Evolutionary conservation across 208 protist species (phyloP), one percentile per base, ranked within the genome.

Genomic region (Leishmania turanica): DNA sequence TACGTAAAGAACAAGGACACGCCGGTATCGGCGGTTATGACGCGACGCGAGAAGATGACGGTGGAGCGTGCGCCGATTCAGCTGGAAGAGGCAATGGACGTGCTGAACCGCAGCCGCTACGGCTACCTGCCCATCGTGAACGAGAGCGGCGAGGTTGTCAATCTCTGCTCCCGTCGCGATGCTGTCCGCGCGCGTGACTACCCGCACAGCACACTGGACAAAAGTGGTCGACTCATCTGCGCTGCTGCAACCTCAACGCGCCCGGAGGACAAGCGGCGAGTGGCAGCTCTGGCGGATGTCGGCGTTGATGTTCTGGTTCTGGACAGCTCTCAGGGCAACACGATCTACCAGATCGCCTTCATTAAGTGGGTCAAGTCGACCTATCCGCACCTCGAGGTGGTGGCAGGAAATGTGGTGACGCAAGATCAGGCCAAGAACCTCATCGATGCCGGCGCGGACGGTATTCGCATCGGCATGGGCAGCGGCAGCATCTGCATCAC

Each of bases 401-500:
- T 99, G 21, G 98, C 92, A 3, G 99, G 99, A 49, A 99, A 99
- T 85, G 97, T 99, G 7, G 99, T 99, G 71, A 99, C 99, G 37
- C 91, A 94, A 64, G 91, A 93, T 65, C 98, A 99, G 91, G 98
- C 98, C 11, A 95, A 99, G 90, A 96, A 99, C 83, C 90, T 99
- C 15, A 99, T 99, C 71, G 94, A 98, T 78, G 98, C 98, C 45
- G 99, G 99, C 58, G 98, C 97, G 17, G 99, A 99, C 84, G 97
- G 86, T 45, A 92, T 99, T 21, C 97, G 98, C 80, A 97, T 99
- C 45, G 99, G 99, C 62, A 99, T 99, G 98, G 99, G 99, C 80
- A 96, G 94, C 54, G 99, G 99, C 40, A 99, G 97, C 80, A 99
- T 99, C 88, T 99, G 98, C 96, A 99, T 98, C 78, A 99, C 99